These are phyloP conservation scores for Sordariomycetes sp. DNA, from an alignment of 2,329 filamentous ascomycete species.

Conservation along the genomic window DNA sequence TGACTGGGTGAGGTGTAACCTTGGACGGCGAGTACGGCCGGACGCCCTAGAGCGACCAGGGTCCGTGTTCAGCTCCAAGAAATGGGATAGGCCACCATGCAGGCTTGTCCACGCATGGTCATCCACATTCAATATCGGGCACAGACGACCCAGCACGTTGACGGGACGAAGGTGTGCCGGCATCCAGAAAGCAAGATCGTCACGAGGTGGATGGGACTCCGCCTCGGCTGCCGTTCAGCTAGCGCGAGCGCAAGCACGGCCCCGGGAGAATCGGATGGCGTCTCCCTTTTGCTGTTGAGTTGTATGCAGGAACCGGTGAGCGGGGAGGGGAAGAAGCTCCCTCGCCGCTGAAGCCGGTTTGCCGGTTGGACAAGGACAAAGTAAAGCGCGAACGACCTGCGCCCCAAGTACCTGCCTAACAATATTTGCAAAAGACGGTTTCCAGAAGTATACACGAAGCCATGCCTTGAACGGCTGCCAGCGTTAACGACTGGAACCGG, in stretches of 20 bases:
- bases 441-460: neutral
- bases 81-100: neutral
- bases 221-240: neutral
- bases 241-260: neutral
- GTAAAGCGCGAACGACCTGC: neutral
- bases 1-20: neutral
- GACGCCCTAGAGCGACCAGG: neutral
- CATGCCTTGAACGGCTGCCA: neutral
- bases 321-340: neutral
- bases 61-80: neutral
- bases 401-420: neutral
- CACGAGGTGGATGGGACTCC: neutral
- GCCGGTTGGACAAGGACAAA: neutral
- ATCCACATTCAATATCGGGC: neutral
- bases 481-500: neutral
- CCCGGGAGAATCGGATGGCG: neutral
- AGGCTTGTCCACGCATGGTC: neutral
- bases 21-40: neutral
- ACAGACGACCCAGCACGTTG: neutral
- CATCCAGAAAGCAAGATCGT: neutral
- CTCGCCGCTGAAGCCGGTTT: neutral
- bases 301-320: constrained; percentile 6
- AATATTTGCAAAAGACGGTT: neutral
- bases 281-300: neutral
- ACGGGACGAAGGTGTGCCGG: neutral